A percentile compares a stretch with the other conserved stretches of the same genome.
Conservation (phyloP, 1,284 basidiomycete species). For the Pulchroboletus neoregius region DNA sequence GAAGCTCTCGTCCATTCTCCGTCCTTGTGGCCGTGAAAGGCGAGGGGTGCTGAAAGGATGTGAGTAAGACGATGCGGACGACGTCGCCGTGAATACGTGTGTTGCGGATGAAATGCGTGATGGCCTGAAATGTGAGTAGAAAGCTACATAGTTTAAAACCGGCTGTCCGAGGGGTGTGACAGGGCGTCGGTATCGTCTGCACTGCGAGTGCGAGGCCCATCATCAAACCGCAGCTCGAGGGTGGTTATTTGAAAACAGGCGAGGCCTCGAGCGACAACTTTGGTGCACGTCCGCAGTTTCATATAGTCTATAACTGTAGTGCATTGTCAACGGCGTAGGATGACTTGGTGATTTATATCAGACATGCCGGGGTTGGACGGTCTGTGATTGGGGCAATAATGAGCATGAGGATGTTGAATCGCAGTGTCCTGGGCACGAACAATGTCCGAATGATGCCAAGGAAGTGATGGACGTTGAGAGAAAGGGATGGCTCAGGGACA, state of each 20-base stretch:
- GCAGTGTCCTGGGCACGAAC: not conserved
- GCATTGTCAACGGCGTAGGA: not conserved
- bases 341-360: too few relatives aligned
- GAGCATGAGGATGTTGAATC: too few relatives aligned
- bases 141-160: not conserved
- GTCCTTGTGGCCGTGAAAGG: not conserved
- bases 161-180: not conserved
- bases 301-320: not conserved
- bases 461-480: slow-evolving; percentile 2
- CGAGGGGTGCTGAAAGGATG: not conserved
- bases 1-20: not conserved
- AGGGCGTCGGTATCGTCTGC: not conserved
- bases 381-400: not conserved
- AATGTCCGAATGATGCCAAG: slow-evolving; percentile 3
- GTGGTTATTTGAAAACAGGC: not conserved
- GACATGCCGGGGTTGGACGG: too few relatives aligned
- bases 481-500: not conserved
- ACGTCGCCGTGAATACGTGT: not conserved
- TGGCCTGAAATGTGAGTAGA: not conserved
- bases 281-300: slow-evolving; percentile 2
- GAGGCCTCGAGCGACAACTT: not conserved
- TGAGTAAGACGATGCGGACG: not conserved
- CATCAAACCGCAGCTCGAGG: not conserved
- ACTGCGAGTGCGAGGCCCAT: not conserved
- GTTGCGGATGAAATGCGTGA: too few relatives aligned